Conservation (phyloP, 768 basidiomycete species). For the Lactarius evosmus region DNA sequence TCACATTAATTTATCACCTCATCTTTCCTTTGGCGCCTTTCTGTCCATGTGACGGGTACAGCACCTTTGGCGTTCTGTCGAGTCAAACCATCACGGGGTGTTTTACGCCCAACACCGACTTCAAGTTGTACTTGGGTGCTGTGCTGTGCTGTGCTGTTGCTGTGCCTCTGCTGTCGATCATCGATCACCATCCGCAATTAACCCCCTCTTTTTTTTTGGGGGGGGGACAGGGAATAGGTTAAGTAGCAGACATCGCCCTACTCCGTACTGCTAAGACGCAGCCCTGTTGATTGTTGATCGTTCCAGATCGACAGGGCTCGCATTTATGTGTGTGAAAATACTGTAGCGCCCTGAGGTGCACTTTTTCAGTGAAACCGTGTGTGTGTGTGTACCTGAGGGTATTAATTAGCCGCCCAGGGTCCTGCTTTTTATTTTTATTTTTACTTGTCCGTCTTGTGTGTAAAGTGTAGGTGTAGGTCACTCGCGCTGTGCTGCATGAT, state of each 20-base stretch:
- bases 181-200: background rate
- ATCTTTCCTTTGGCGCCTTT: background rate
- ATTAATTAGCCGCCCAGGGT: background rate
- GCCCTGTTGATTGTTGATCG: background rate
- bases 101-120: background rate
- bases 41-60: background rate
- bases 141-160: background rate
- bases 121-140: background rate
- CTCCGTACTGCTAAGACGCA: background rate
- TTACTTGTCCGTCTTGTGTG: too few relatives aligned
- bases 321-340: background rate
- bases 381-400: background rate
- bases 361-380: too few relatives aligned
- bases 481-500: background rate
- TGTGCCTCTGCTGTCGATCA: background rate
- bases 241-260: background rate
- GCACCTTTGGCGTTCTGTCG: background rate
- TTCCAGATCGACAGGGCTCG: background rate
- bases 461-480: background rate
- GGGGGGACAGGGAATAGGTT: background rate
- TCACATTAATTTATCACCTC: background rate
- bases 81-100: background rate
- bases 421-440: too few relatives aligned
- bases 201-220: background rate
- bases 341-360: background rate